Evolutionary conservation across 208 protist genomes (phyloP).

Genomic region (Trypanosoma cruzi): DNA sequence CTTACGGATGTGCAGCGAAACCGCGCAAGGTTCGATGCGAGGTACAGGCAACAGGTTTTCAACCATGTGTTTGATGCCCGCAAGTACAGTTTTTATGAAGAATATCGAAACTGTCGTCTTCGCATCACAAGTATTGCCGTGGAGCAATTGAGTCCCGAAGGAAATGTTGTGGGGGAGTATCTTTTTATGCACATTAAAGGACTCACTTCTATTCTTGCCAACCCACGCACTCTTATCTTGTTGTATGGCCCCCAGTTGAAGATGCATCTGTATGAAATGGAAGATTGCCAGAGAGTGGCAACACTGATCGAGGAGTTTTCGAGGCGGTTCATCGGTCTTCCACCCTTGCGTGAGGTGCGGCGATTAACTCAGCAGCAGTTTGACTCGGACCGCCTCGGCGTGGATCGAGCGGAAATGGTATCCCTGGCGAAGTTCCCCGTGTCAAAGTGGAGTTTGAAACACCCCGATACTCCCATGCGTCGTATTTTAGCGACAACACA

Average conservation of each 20-base stretch:
- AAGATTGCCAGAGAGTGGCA: constrained; percentile 33
- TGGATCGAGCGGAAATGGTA: constrained; percentile 61
- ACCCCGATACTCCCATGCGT: constrained; percentile 43
- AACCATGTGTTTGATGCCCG: constrained; percentile 36
- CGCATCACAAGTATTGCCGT: constrained; percentile 62
- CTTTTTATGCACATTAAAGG: constrained; percentile 79
- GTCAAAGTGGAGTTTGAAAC: constrained; percentile 55
- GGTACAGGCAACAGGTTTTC: constrained; percentile 28
- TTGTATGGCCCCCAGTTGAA: constrained; percentile 73
- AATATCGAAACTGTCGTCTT: constrained; percentile 39
- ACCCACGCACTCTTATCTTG: constrained; percentile 62
- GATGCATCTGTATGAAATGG: constrained; percentile 71
- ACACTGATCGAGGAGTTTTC: constrained; percentile 45
- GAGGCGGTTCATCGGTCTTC: constrained; percentile 61
- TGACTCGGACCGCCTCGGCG: constrained; percentile 61
- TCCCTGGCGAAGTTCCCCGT: constrained; percentile 83
- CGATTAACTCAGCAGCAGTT: constrained; percentile 63
- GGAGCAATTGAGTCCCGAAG: constrained; percentile 32
- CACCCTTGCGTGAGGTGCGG: constrained; percentile 41
- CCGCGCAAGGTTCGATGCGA: constrained; percentile 52
- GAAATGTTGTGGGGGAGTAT: constrained; percentile 68
- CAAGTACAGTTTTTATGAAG: constrained; percentile 65
- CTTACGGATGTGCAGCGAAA: constrained; percentile 86
- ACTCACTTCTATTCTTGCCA: constrained; percentile 48
- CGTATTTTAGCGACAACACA: constrained; percentile 79